Conservation (phyloP, 176 grass and related monocot species). For the Juncus inflexus region DNA sequence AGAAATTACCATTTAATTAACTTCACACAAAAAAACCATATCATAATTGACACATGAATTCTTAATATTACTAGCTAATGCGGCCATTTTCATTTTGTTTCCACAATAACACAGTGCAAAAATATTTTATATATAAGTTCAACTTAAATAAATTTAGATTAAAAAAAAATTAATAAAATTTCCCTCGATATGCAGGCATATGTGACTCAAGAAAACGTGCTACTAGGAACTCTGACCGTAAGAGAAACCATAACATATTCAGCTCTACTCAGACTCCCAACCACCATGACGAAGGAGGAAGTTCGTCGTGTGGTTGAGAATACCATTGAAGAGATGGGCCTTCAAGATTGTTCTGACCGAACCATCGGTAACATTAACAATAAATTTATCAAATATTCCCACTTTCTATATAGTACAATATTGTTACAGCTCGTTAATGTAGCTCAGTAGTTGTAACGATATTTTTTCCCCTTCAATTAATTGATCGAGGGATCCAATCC, state of each 20-base stretch:
- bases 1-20: too few species aligned
- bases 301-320: conserved; percentile 47
- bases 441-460: background rate
- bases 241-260: conserved; percentile 85
- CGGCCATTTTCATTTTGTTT: too few species aligned
- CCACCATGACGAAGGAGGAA: conserved; percentile 55
- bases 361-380: conserved; percentile 36
- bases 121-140: too few species aligned
- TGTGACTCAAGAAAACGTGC: conserved; percentile 88
- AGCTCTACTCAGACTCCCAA: conserved; percentile 62
- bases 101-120: too few species aligned
- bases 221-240: conserved; percentile 82
- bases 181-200: conserved; percentile 47
- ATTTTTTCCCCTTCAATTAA: too few species aligned
- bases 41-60: too few species aligned
- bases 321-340: conserved; percentile 82
- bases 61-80: too few species aligned
- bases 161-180: too few species aligned
- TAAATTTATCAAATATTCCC: background rate
- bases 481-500: too few species aligned
- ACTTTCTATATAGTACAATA: background rate
- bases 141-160: too few species aligned
- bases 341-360: conserved; percentile 67
- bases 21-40: too few species aligned
- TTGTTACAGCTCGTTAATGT: background rate